Percentiles rank a stretch among this genome's conserved stretches.
phyloP scores from a whole-genome alignment of 306 rosid species.

The Cajanus cajan region DNA sequence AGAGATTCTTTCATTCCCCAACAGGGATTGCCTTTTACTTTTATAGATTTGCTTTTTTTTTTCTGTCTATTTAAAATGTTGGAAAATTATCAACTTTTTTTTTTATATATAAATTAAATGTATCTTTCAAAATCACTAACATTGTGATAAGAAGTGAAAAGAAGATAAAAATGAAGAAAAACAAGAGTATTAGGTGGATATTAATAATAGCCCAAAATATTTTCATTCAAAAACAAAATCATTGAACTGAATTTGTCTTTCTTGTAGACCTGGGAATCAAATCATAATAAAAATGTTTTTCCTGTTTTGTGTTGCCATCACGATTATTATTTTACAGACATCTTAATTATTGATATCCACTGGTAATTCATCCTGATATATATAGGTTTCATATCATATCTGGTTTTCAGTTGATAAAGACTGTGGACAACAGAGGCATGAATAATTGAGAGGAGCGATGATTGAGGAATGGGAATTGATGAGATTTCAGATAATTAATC shows the following conservation, averaged over 20 bases:
- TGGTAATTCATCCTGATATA: neutral
- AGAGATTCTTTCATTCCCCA: neutral
- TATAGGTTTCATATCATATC: too few relatives aligned
- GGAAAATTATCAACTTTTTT: too few relatives aligned
- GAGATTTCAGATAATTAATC: neutral
- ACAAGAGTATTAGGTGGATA: too few relatives aligned
- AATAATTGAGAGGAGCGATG: neutral
- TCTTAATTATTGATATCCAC: neutral
- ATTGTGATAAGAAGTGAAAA: too few relatives aligned
- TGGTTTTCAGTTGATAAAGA: slow-evolving; percentile 4
- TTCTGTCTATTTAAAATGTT: too few relatives aligned
- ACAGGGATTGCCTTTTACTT: neutral
- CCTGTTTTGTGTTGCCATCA: neutral
- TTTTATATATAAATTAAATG: too few relatives aligned
- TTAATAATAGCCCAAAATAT: neutral
- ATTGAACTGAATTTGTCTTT: neutral
- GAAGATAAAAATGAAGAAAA: too few relatives aligned
- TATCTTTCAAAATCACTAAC: too few relatives aligned
- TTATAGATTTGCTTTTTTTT: neutral
- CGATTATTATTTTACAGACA: neutral
- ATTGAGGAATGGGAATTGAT: neutral
- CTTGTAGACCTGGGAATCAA: neutral
- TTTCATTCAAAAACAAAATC: neutral
- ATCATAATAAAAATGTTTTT: neutral
- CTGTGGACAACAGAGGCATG: neutral